These are phyloP conservation scores for Epichloe gansuensis DNA, from an alignment of 2,329 filamentous ascomycete genomes.

Conservation along the genomic window DNA sequence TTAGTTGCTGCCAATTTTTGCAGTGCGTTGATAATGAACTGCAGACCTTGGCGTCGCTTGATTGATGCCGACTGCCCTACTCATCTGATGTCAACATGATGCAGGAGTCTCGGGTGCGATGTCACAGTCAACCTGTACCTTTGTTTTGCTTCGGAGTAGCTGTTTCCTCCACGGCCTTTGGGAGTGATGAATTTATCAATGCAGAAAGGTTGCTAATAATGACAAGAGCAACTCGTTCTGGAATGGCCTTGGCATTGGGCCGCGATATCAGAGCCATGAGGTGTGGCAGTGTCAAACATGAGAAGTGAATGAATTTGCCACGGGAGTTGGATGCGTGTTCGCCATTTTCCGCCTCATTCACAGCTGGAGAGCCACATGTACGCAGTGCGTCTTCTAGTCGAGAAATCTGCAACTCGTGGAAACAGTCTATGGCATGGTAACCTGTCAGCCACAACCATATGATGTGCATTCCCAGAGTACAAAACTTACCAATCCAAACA, in stretches of 20 bases:
- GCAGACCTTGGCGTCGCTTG: constrained; percentile 39
- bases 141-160: constrained; percentile 24
- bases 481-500: constrained; percentile 66
- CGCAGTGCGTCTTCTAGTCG: constrained; percentile 17
- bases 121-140: constrained; percentile 18
- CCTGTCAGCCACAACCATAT: not conserved
- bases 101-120: too few species aligned
- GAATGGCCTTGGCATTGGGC: constrained; percentile 50
- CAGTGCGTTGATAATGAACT: constrained; percentile 55
- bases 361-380: constrained; percentile 7
- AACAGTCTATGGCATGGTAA: constrained; percentile 28
- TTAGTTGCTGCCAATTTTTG: constrained; percentile 62
- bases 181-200: constrained; percentile 65
- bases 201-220: constrained; percentile 69
- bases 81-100: constrained; percentile 6
- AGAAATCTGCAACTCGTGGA: constrained; percentile 25
- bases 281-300: constrained; percentile 51
- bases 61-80: constrained; percentile 25
- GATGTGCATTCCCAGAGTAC: constrained; percentile 2
- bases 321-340: constrained; percentile 12
- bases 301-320: constrained; percentile 33
- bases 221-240: constrained; percentile 50
- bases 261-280: constrained; percentile 61
- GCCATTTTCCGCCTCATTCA: constrained; percentile 4
- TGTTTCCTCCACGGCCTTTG: constrained; percentile 37